Conservation (phyloP, 1,284 basidiomycete genomes). For the Ustanciosporium gigantosporum region DNA sequence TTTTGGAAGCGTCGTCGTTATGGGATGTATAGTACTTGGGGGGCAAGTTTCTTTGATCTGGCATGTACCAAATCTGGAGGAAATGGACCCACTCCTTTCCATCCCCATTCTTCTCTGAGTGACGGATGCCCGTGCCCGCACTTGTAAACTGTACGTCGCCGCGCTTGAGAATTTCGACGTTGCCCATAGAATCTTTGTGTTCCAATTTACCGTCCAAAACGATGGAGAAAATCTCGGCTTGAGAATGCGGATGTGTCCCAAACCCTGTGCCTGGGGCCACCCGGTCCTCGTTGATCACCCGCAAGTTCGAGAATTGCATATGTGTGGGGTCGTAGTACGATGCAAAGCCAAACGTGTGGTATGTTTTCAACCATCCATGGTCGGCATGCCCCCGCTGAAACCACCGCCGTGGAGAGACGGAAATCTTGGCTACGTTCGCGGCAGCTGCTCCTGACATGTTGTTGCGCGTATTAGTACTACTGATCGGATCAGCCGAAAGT, state of each 20-base stretch:
- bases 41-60: constrained; percentile 14
- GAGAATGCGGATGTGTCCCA: constrained; percentile 76
- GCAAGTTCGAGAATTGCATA: constrained; percentile 63
- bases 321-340: constrained; percentile 70
- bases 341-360: constrained; percentile 70
- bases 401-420: constrained; percentile 26
- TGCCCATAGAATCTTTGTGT: constrained; percentile 79
- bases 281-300: constrained; percentile 83
- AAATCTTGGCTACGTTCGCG: constrained; percentile 19
- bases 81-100: constrained; percentile 62
- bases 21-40: constrained; percentile 48
- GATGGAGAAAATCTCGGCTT: constrained; percentile 86
- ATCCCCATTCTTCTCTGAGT: constrained; percentile 73
- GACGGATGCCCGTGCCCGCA: constrained; percentile 81
- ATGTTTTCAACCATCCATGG: constrained; percentile 79
- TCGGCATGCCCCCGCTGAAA: constrained; percentile 64
- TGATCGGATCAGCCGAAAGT: too few species aligned
- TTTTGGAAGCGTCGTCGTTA: constrained; percentile 31
- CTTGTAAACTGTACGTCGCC: constrained; percentile 90
- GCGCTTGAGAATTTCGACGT: constrained; percentile 80
- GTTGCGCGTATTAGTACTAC: too few species aligned
- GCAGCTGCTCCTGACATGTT: not conserved
- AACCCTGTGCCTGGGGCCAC: constrained; percentile 79
- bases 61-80: constrained; percentile 51
- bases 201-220: constrained; percentile 76